Evolutionary conservation across 805 yeast genomes (phyloP), one percentile per base, ranked within the genome.

Genomic region (Clavispora vitiphila): DNA sequence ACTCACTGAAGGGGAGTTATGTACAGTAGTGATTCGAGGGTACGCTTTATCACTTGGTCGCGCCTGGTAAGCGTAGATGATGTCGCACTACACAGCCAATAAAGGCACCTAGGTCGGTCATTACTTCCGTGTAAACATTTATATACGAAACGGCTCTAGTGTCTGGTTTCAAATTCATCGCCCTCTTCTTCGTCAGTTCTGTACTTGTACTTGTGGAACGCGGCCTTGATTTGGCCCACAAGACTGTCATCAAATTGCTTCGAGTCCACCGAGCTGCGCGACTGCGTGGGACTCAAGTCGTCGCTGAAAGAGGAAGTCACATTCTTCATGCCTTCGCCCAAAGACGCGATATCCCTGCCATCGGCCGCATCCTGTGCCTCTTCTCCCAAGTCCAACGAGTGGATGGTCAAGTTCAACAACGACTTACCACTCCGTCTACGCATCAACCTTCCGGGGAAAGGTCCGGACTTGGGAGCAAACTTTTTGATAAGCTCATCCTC

Each of bases 381-480:
- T 23, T 78, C 86, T 38, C 77, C 77, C 51, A 83, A 64, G 49
- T 83, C 89, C 50, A 84, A 66, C 22, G 83, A 71, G 40, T 81
- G 72, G 20, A 84, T 81, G 1, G 90, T 81, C 50, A 83, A 67
- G 47, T 80, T 81, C 50, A 83, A 71, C 41, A 83, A 64, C 1
- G 90, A 83, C 55, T 81, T 83, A n/a, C 87, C 84, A 23, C 88
- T 80, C 53, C 79, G 77, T 58, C 91, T 78, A 58, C 90, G 74
- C 40, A 68, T 62, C 58, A 83, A 64, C 37, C 67, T 67, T 6
- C 78, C 80, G 11, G 77, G 77, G 63, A 69, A 67, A 25, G 81
- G 78, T 2, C 63, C 77, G 4, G 60, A 61, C 54, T 54, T 71
- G 39, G 67, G 81, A 29, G 69, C 64, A 50, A 65, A 76, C 42